A percentile compares a stretch with the other conserved stretches of the same genome.
phyloP scores from a whole-genome alignment of 2,329 filamentous ascomycete genomes.

The Monosporascus sp. region DNA sequence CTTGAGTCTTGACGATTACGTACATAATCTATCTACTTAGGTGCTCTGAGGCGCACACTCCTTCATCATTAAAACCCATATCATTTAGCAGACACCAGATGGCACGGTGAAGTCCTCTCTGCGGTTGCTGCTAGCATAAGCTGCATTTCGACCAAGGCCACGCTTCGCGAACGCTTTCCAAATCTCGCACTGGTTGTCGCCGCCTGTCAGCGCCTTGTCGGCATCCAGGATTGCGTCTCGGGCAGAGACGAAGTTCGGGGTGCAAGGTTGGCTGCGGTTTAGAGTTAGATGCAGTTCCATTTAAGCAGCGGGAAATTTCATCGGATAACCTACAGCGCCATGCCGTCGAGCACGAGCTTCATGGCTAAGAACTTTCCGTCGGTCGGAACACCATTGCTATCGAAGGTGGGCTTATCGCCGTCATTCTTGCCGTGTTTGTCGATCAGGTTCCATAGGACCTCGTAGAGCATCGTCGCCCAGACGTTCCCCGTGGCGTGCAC shows the following conservation, averaged over 20 bases:
- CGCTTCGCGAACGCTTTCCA: constrained; percentile 48
- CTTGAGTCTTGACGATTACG: too few relatives aligned
- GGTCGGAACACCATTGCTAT: constrained; percentile 35
- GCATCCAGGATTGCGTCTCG: constrained; percentile 46
- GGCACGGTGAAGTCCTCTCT: constrained; percentile 25
- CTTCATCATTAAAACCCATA: too few relatives aligned
- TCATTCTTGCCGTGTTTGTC: constrained; percentile 44
- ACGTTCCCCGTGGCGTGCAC: constrained; percentile 41
- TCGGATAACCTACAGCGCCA: constrained; percentile 33
- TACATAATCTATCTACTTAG: too few relatives aligned
- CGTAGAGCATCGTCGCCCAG: constrained; percentile 46
- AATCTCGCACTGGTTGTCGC: constrained; percentile 40
- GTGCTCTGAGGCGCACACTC: too few relatives aligned
- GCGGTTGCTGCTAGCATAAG: constrained; percentile 16
- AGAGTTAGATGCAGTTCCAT: background rate
- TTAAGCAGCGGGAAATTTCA: background rate
- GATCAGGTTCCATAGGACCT: constrained; percentile 48
- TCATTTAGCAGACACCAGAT: constrained; percentile 24
- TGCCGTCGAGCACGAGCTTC: constrained; percentile 42
- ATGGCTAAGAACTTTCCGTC: constrained; percentile 42
- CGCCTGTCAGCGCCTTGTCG: constrained; percentile 40
- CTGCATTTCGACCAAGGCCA: constrained; percentile 35
- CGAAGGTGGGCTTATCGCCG: constrained; percentile 30
- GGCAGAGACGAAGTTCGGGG: constrained; percentile 41
- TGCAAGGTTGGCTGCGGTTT: constrained; percentile 38